Evolutionary conservation across 495 filamentous ascomycete species (phyloP).

Genomic region (Pyrenula aspistea): DNA sequence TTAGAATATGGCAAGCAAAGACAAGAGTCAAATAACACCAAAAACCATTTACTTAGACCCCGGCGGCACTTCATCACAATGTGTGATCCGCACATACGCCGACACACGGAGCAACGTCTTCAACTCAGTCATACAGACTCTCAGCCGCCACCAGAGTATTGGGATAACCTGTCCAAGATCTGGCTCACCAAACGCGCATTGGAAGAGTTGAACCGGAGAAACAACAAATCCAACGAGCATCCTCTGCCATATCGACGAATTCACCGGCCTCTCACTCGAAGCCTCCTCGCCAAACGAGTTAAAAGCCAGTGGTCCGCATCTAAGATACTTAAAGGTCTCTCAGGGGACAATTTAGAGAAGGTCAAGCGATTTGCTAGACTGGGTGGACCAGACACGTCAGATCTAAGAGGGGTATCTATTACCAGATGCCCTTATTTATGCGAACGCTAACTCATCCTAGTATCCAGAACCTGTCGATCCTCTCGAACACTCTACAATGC

Average conservation of each 20-base stretch:
- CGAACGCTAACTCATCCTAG: conserved; percentile 6
- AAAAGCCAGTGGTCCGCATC: conserved; percentile 5
- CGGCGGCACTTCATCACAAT: too few species aligned
- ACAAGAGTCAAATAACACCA: too few species aligned
- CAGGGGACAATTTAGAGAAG: conserved; percentile 4
- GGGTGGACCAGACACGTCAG: conserved; percentile 14
- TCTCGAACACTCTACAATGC: conserved; percentile 7
- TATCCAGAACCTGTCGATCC: conserved; percentile 9
- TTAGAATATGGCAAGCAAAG: too few species aligned
- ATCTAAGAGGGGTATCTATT: conserved; percentile 10
- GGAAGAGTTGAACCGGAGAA: conserved; percentile 16
- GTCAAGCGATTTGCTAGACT: conserved; percentile 12
- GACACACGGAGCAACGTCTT: too few species aligned
- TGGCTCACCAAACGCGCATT: conserved; percentile 17
- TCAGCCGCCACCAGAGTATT: conserved; percentile 16
- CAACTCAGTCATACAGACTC: too few species aligned
- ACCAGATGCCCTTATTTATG: not conserved
- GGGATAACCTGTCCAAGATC: conserved; percentile 16
- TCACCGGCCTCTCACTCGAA: conserved; percentile 10
- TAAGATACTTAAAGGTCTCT: conserved; percentile 7
- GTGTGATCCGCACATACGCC: too few species aligned
- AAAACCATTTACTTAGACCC: too few species aligned
- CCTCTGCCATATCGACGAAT: conserved; percentile 5
- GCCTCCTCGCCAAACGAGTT: conserved; percentile 8
- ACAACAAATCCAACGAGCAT: conserved; percentile 4